These are phyloP conservation scores for Scedosporium boydii DNA, from an alignment of 2,329 filamentous ascomycete genomes.

Conservation along the genomic window DNA sequence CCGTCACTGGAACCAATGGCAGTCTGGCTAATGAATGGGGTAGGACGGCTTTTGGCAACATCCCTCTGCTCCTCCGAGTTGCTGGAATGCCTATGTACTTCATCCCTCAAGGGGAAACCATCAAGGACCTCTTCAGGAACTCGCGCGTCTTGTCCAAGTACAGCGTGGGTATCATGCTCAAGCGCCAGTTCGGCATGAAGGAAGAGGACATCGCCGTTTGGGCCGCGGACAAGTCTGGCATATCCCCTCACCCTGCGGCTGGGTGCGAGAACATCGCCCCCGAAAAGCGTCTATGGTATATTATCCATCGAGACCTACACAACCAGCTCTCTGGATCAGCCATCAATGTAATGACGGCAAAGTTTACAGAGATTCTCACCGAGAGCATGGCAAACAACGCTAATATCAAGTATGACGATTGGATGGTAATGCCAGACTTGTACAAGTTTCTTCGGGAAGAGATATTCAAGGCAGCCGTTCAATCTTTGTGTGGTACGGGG, in stretches of 20 bases:
- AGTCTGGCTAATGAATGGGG: not conserved
- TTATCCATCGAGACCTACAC: not conserved
- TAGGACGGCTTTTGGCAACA: not conserved
- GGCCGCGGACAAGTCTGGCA: not conserved
- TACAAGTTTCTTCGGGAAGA: constrained; percentile 12
- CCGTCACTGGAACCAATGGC: not conserved
- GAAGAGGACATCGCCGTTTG: not conserved
- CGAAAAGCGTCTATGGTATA: not conserved
- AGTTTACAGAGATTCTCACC: not conserved
- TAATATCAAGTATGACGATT: constrained; percentile 8
- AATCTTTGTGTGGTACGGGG: constrained; percentile 13
- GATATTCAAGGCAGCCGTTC: constrained; percentile 14
- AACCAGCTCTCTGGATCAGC: not conserved
- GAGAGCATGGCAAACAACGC: not conserved
- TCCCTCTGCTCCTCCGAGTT: not conserved
- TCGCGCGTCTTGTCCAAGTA: constrained; percentile 2
- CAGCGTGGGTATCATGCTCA: not conserved
- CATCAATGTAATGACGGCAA: not conserved
- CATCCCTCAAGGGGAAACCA: not conserved
- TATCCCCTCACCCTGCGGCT: not conserved
- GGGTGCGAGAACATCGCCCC: not conserved
- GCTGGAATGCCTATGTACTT: not conserved
- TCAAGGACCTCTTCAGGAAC: not conserved
- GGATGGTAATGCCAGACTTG: constrained; percentile 12
- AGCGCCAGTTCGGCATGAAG: constrained; percentile 1